These are phyloP conservation scores for Calocybe gangraenosa DNA, from an alignment of 768 basidiomycete species.

Conservation along the genomic window DNA sequence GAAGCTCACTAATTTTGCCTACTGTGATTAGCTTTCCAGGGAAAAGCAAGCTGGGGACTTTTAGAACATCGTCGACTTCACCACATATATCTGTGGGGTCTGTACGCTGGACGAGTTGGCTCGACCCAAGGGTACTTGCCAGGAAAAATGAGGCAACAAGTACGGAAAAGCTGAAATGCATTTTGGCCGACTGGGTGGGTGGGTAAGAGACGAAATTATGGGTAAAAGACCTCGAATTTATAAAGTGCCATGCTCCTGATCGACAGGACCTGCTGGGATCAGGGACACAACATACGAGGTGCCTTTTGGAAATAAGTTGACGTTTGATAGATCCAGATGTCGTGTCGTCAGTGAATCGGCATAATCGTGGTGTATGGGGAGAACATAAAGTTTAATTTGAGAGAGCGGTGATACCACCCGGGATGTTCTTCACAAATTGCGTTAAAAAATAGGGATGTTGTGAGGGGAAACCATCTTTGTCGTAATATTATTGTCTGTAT, in stretches of 20 bases:
- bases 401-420: background rate
- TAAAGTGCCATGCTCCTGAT: background rate
- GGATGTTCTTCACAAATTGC: background rate
- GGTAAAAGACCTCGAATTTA: background rate
- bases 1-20: slow-evolving; percentile 28
- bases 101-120: slow-evolving; percentile 6
- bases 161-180: slow-evolving; percentile 6
- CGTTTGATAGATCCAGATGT: slow-evolving; percentile 8
- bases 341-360: background rate
- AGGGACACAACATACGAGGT: slow-evolving; percentile 3
- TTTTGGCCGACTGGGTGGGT: background rate
- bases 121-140: slow-evolving; percentile 2
- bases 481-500: background rate
- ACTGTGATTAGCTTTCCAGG: slow-evolving; percentile 20
- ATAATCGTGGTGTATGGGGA: background rate
- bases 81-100: slow-evolving; percentile 33
- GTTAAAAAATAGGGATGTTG: background rate
- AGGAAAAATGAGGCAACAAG: slow-evolving; percentile 4
- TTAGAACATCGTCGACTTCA: slow-evolving; percentile 27
- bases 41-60: slow-evolving; percentile 19
- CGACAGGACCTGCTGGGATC: slow-evolving; percentile 2
- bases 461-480: background rate
- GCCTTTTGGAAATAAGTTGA: slow-evolving; percentile 2
- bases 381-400: background rate
- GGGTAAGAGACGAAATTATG: background rate